These are phyloP conservation scores for Ogataea trehaloabstinens DNA, from an alignment of 805 yeast genomes.

Conservation along the genomic window DNA sequence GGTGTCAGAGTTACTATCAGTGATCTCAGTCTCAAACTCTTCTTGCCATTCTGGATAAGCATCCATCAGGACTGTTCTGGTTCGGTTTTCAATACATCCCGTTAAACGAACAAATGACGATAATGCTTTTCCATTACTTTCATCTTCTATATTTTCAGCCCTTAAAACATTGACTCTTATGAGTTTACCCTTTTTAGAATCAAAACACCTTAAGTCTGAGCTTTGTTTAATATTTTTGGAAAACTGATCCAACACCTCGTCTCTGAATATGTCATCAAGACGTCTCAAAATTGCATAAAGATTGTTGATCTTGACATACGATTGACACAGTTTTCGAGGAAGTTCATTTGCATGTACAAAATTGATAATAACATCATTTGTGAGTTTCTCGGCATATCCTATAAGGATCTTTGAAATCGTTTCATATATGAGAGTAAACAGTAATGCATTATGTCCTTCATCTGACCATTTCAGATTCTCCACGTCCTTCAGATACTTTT, in stretches of 20 bases:
- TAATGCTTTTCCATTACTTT: slow-evolving; percentile 4
- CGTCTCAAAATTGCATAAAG: slow-evolving; percentile 13
- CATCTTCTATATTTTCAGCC: slow-evolving; percentile 19
- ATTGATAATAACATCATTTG: slow-evolving; percentile 11
- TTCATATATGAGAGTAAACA: slow-evolving; percentile 13
- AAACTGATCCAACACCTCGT: slow-evolving; percentile 15
- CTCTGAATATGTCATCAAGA: slow-evolving; percentile 15
- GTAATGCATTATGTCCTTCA: slow-evolving; percentile 10
- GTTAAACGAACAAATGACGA: slow-evolving; percentile 15
- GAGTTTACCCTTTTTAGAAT: slow-evolving; percentile 7
- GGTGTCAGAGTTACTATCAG: slow-evolving; percentile 6
- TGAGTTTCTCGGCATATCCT: slow-evolving; percentile 10
- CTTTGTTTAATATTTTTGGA: slow-evolving; percentile 7
- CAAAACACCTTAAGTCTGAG: neutral
- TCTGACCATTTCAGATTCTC: slow-evolving; percentile 9
- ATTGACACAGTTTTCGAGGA: slow-evolving; percentile 5
- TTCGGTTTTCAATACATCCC: slow-evolving; percentile 17
- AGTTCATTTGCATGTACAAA: slow-evolving; percentile 2
- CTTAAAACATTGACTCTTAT: slow-evolving; percentile 12
- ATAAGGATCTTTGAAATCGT: slow-evolving; percentile 7
- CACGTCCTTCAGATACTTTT: slow-evolving; percentile 7
- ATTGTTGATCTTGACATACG: slow-evolving; percentile 19
- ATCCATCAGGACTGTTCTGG: slow-evolving; percentile 14
- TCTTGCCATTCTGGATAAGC: slow-evolving; percentile 21
- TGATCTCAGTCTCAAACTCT: slow-evolving; percentile 18